Percentiles rank a stretch among this genome's conserved stretches.
These are phyloP conservation scores for Sugiyamaella paludigena DNA, from an alignment of 1,139 yeast genomes.

Conservation along the genomic window DNA sequence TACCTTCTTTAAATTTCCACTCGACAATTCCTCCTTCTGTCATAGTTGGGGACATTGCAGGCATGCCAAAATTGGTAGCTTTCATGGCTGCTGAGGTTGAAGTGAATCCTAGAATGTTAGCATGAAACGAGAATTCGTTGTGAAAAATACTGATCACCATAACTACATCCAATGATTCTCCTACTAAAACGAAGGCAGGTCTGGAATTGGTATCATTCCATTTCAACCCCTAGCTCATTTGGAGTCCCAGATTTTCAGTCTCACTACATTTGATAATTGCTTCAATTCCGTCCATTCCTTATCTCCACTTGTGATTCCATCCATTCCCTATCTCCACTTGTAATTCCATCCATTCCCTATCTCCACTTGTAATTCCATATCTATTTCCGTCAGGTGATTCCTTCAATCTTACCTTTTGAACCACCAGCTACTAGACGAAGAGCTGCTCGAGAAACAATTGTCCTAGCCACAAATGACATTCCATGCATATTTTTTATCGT, in stretches of 20 bases:
- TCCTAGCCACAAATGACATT: constrained; percentile 5
- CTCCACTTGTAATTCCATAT: too few species aligned
- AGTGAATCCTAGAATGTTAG: constrained; percentile 2
- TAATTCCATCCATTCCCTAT: too few species aligned
- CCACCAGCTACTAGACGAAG: not conserved
- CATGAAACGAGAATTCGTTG: not conserved
- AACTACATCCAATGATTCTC: too few species aligned
- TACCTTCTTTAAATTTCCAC: constrained; percentile 79
- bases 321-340: too few species aligned
- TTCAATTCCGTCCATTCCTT: too few species aligned
- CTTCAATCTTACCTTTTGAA: not conserved
- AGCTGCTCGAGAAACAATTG: constrained; percentile 1
- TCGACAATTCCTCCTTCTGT: constrained; percentile 94
- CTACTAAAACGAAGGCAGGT: too few species aligned
- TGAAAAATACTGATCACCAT: too few species aligned
- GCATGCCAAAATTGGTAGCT: constrained; percentile 78
- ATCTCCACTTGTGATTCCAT: too few species aligned
- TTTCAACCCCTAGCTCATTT: too few species aligned
- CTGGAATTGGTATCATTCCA: too few species aligned
- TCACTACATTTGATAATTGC: too few species aligned
- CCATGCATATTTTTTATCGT: not conserved
- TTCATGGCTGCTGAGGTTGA: constrained; percentile 18
- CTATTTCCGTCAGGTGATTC: not conserved
- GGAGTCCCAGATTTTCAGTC: too few species aligned
- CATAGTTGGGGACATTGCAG: constrained; percentile 99